A percentile compares a stretch with the other conserved stretches of the same genome.
Evolutionary conservation across 345 rosid species (phyloP).

Genomic region (Eucalyptus curtisii): DNA sequence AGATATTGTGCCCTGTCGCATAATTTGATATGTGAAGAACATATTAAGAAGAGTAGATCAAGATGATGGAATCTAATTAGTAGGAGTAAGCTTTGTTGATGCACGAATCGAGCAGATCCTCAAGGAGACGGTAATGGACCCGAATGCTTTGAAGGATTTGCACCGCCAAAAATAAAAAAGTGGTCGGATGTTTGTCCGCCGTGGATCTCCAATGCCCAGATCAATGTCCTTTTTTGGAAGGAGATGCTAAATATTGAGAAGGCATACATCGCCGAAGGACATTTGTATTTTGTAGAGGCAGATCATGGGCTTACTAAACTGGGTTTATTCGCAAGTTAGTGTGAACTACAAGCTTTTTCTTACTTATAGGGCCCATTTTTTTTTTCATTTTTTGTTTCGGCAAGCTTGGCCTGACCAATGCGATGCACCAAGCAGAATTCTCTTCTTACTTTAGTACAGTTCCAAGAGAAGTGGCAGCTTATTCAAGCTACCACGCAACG

Average conservation of each 20-base stretch:
- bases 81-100: background rate
- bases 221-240: background rate
- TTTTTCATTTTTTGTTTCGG: accelerated
- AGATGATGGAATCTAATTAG: accelerated
- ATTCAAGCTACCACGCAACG: accelerated
- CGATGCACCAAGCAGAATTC: background rate
- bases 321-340: background rate
- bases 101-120: accelerated
- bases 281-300: accelerated
- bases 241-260: background rate
- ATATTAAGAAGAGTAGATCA: background rate
- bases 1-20: accelerated
- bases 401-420: background rate
- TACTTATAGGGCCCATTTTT: accelerated
- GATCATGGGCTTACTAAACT: accelerated
- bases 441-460: background rate
- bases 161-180: too few relatives aligned
- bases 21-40: background rate
- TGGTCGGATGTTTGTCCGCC: background rate
- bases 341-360: too few relatives aligned
- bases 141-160: too few relatives aligned
- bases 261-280: background rate
- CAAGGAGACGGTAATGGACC: background rate
- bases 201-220: background rate
- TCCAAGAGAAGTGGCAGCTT: background rate